phyloP scores from a whole-genome alignment of 805 yeast species.

The Metschnikowia cubensis region DNA sequence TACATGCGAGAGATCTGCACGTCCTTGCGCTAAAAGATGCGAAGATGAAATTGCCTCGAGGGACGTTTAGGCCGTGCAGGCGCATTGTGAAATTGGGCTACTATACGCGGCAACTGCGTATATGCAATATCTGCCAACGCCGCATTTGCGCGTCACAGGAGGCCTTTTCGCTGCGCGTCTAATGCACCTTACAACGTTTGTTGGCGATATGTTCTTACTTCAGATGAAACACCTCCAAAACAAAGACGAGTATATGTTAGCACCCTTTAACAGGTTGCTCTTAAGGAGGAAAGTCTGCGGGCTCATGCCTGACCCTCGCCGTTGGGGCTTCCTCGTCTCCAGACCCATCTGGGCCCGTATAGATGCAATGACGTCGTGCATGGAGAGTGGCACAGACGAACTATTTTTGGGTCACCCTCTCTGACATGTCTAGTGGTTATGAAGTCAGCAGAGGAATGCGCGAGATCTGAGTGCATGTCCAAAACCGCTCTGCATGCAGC shows the following conservation, averaged over 20 bases:
- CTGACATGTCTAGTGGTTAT: background rate
- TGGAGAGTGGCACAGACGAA: background rate
- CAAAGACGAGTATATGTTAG: no score
- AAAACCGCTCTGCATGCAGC: background rate
- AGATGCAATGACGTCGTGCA: background rate
- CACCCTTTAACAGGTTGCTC: no score
- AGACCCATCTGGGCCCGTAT: background rate
- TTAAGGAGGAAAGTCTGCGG: no score
- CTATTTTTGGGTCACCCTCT: background rate
- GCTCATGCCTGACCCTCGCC: no score
- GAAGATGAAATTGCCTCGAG: slow-evolving; percentile 3
- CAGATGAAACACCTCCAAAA: no score
- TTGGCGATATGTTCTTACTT: background rate
- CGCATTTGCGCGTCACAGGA: background rate
- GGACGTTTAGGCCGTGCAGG: slow-evolving; percentile 7
- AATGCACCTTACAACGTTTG: slow-evolving; percentile 2
- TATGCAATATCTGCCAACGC: background rate
- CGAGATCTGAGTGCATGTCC: background rate
- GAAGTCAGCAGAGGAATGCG: background rate
- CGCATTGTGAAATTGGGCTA: background rate
- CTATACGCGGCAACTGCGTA: background rate
- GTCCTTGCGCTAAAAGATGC: slow-evolving; percentile 6
- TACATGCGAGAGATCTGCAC: slow-evolving; percentile 2
- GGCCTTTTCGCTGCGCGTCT: slow-evolving; percentile 6
- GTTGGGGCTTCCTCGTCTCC: no score